Conservation (phyloP, 768 basidiomycete species). For the Leccinellum albellum region DNA sequence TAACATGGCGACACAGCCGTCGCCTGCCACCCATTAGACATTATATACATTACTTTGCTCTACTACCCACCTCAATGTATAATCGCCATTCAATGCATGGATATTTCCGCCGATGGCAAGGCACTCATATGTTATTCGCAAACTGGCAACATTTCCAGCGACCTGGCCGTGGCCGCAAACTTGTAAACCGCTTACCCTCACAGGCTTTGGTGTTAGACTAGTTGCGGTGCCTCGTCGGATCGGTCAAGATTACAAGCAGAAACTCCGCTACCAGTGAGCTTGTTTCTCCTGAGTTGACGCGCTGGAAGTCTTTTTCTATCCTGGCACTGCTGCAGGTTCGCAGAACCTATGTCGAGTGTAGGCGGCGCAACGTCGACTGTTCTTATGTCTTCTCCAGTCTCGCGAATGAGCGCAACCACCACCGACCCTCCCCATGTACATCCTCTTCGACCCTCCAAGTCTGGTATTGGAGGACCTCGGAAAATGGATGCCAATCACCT, state of each 20-base stretch:
- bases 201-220: conserved; percentile 13
- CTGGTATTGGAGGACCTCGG: conserved; percentile 20
- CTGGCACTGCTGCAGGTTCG: background rate
- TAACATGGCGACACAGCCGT: conserved; percentile 48
- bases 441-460: conserved; percentile 4
- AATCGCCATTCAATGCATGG: conserved; percentile 34
- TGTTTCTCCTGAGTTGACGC: background rate
- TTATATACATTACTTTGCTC: conserved; percentile 30
- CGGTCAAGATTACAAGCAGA: conserved; percentile 11
- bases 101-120: conserved; percentile 27
- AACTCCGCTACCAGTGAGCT: background rate
- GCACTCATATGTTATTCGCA: conserved; percentile 10
- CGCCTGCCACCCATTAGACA: conserved; percentile 50
- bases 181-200: background rate
- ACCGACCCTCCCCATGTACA: background rate
- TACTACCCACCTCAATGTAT: conserved; percentile 36
- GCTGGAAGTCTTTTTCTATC: too few species aligned
- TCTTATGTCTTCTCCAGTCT: conserved; percentile 13
- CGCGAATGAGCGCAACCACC: conserved; percentile 6
- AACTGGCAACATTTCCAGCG: background rate
- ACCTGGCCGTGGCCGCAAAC: background rate
- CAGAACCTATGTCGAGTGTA: conserved; percentile 15
- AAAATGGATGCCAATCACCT: conserved; percentile 4
- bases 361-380: conserved; percentile 13
- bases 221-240: background rate